A percentile compares a stretch with the other conserved stretches of the same genome.
Evolutionary conservation across 2,329 filamentous ascomycete species (phyloP).

Genomic region (Coccinonectria pachysandricola): DNA sequence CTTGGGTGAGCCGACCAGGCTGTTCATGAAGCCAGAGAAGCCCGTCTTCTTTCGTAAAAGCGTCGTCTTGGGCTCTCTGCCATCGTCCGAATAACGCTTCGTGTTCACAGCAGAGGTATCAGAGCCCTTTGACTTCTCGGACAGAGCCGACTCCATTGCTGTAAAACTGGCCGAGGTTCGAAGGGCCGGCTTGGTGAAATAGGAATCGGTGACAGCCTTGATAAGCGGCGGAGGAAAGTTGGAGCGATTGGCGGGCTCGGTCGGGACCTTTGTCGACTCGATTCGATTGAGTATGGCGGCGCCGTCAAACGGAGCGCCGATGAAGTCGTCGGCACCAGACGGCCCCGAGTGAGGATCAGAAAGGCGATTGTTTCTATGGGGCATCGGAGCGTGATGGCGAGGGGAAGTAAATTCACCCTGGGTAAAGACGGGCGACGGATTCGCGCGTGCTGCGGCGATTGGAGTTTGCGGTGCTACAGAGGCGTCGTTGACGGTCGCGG

Average conservation of each 20-base stretch:
- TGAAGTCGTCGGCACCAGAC: constrained; percentile 43
- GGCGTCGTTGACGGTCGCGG: constrained; percentile 39
- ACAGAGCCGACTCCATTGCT: constrained; percentile 29
- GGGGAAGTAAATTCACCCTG: constrained; percentile 35
- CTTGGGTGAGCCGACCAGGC: constrained; percentile 71
- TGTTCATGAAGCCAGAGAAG: constrained; percentile 81
- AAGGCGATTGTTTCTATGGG: constrained; percentile 18
- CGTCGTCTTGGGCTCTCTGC: constrained; percentile 48
- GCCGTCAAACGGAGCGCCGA: constrained; percentile 57
- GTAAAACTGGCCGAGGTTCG: constrained; percentile 51
- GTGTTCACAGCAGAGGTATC: constrained; percentile 35
- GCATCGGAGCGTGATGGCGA: constrained; percentile 19
- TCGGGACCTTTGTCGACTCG: constrained; percentile 37
- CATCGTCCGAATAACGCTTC: constrained; percentile 75
- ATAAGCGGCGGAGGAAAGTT: constrained; percentile 25
- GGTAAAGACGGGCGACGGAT: constrained; percentile 36
- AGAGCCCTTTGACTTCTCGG: constrained; percentile 31
- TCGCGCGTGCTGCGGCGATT: constrained; percentile 28
- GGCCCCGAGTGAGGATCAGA: constrained; percentile 19
- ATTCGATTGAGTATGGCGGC: constrained; percentile 50
- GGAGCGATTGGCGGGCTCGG: constrained; percentile 16
- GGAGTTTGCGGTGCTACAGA: constrained; percentile 37
- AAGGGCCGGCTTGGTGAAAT: constrained; percentile 42
- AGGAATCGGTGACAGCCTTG: constrained; percentile 44
- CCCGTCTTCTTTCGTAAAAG: constrained; percentile 74